Percentiles rank a stretch among this genome's conserved stretches.
phyloP scores from a whole-genome alignment of 2,329 filamentous ascomycete genomes.

The Hypoxylon sp. region DNA sequence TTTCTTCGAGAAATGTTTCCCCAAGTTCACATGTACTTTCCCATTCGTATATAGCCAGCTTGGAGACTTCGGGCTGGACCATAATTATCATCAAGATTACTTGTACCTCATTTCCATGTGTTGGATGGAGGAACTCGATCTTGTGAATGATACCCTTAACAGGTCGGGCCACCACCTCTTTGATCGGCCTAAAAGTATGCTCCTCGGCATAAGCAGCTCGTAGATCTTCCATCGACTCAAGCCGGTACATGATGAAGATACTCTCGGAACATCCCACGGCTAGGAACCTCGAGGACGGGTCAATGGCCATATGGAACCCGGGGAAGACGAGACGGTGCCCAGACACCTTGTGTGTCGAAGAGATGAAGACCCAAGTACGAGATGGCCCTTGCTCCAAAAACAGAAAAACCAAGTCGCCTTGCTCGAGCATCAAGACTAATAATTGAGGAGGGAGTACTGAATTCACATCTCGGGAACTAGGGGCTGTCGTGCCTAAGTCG shows the following conservation, averaged over 20 bases:
- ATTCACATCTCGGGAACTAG: conserved; percentile 31
- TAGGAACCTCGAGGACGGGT: conserved; percentile 79
- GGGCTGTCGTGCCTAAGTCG: conserved; percentile 47
- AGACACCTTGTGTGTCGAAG: conserved; percentile 72
- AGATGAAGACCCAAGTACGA: conserved; percentile 71
- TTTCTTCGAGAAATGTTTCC: conserved; percentile 62
- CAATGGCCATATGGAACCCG: conserved; percentile 79
- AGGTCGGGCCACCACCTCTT: conserved; percentile 59
- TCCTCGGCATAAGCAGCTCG: conserved; percentile 63
- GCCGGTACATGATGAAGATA: conserved; percentile 79
- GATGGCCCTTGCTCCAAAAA: conserved; percentile 69
- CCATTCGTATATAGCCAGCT: conserved; percentile 74
- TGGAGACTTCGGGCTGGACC: conserved; percentile 64
- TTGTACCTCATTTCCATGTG: conserved; percentile 74
- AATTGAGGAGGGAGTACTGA: conserved; percentile 79
- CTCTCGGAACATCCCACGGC: conserved; percentile 80
- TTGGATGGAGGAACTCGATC: conserved; percentile 87
- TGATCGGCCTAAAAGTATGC: conserved; percentile 72
- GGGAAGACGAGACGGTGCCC: conserved; percentile 70
- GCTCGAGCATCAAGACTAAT: conserved; percentile 81
- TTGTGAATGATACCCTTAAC: conserved; percentile 84
- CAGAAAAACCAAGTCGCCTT: conserved; percentile 81
- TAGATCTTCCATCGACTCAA: conserved; percentile 70
- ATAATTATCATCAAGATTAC: conserved; percentile 82
- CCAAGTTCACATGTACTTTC: conserved; percentile 65